These are phyloP conservation scores for Sporothrix curviconia DNA, from an alignment of 2,329 filamentous ascomycete species.

Conservation along the genomic window DNA sequence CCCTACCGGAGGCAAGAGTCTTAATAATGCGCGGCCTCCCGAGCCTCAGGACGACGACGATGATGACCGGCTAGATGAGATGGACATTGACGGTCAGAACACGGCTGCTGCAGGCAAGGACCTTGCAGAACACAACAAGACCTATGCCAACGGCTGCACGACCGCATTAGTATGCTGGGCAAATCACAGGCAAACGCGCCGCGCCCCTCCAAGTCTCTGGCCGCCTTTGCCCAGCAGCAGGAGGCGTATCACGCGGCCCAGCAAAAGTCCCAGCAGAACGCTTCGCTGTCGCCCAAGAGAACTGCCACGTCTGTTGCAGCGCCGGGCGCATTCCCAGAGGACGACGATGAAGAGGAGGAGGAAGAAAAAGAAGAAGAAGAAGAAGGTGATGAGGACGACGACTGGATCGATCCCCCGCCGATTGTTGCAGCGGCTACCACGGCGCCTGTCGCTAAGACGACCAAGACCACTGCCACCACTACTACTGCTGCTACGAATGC, in stretches of 20 bases:
- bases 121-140: conserved; percentile 65
- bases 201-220: conserved; percentile 42
- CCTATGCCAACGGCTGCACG: conserved; percentile 87
- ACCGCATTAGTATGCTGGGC: conserved; percentile 74
- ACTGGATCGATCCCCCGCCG: conserved; percentile 55
- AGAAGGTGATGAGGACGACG: conserved; percentile 50
- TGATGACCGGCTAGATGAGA: conserved; percentile 44
- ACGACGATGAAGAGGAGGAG: conserved; percentile 36
- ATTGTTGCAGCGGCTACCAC: conserved; percentile 11
- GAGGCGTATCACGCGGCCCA: conserved; percentile 16
- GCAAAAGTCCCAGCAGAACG: conserved; percentile 14
- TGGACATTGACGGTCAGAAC: conserved; percentile 43
- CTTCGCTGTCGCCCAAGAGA: conserved; percentile 9
- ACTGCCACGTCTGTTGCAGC: conserved; percentile 28
- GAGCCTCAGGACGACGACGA: conserved; percentile 34
- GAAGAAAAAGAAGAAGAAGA: conserved; percentile 28
- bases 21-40: conserved; percentile 49
- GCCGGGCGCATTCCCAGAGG: conserved; percentile 54
- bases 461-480: conserved; percentile 24
- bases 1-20: conserved; percentile 65
- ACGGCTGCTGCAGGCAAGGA: conserved; percentile 38
- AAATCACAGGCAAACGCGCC: conserved; percentile 47
- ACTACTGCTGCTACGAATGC: conserved; percentile 49
- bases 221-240: conserved; percentile 25
- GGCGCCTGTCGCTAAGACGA: too few relatives aligned